Conservation (phyloP, 2,329 filamentous ascomycete species). For the Teratosphaeriaceae sp. region DNA sequence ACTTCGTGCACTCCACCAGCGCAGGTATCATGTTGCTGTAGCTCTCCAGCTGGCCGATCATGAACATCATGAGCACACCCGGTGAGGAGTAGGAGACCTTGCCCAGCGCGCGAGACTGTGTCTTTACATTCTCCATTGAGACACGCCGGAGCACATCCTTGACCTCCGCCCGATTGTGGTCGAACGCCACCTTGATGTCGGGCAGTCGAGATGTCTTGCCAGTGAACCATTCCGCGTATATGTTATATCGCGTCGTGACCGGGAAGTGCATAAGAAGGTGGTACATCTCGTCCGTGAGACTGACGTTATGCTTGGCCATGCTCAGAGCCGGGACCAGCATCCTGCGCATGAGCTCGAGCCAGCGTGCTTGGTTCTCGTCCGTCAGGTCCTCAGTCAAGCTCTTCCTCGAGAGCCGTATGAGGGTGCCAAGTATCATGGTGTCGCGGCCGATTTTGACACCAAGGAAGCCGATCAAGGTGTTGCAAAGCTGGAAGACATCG, state of each 20-base stretch:
- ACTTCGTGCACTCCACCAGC: conserved; percentile 88
- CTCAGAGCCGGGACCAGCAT: conserved; percentile 84
- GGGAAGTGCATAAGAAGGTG: conserved; percentile 74
- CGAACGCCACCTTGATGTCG: conserved; percentile 72
- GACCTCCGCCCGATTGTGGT: conserved; percentile 69
- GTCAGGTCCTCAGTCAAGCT: conserved; percentile 67
- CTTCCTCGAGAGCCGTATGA: conserved; percentile 76
- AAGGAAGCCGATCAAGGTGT: conserved; percentile 75
- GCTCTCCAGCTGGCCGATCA: conserved; percentile 82
- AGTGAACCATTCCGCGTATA: conserved; percentile 91
- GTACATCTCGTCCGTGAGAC: conserved; percentile 80
- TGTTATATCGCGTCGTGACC: conserved; percentile 68
- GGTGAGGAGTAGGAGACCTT: conserved; percentile 91
- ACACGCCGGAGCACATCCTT: conserved; percentile 82
- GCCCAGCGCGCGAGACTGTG: conserved; percentile 80
- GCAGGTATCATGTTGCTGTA: conserved; percentile 94
- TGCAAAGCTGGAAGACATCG: conserved; percentile 81
- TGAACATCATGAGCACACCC: conserved; percentile 83
- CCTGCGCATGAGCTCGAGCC: conserved; percentile 77
- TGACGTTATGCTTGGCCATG: conserved; percentile 75
- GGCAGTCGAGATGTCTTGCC: conserved; percentile 68
- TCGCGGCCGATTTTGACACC: conserved; percentile 89
- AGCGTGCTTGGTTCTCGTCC: conserved; percentile 63
- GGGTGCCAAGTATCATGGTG: conserved; percentile 66
- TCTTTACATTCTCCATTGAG: conserved; percentile 75